phyloP scores from a whole-genome alignment of 106 monocot genomes.

The Agapanthus africanus region DNA sequence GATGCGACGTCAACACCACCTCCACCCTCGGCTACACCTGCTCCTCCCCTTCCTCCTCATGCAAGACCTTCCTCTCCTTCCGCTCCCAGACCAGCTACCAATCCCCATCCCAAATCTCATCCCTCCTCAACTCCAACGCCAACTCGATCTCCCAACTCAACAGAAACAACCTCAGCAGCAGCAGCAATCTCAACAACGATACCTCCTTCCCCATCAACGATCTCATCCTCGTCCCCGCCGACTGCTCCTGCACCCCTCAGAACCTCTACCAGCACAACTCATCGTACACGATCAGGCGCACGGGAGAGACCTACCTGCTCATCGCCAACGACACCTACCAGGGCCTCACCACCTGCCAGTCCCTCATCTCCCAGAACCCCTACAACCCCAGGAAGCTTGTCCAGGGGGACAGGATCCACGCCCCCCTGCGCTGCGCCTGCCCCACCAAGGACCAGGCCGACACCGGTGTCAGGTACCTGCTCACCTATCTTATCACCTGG shows the following conservation, averaged over 20 bases:
- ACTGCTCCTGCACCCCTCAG: constrained; percentile 41
- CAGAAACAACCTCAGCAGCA: too few species aligned
- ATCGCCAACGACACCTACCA: constrained; percentile 75
- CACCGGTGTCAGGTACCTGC: constrained; percentile 43
- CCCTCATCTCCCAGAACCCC: constrained; percentile 75
- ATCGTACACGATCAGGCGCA: constrained; percentile 28
- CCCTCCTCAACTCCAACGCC: constrained; percentile 38
- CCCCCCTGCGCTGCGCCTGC: constrained; percentile 83
- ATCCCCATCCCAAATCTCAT: constrained; percentile 46
- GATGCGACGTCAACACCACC: constrained; percentile 40
- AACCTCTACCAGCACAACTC: constrained; percentile 65
- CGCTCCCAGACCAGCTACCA: constrained; percentile 43
- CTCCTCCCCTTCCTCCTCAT: constrained; percentile 21
- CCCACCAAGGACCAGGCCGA: constrained; percentile 40
- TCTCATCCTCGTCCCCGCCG: constrained; percentile 43
- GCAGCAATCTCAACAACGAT: constrained; percentile 13
- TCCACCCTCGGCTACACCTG: constrained; percentile 75
- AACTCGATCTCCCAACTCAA: constrained; percentile 42
- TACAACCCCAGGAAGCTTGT: constrained; percentile 18
- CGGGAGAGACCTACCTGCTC: constrained; percentile 37
- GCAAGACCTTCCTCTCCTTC: constrained; percentile 63
- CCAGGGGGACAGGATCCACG: constrained; percentile 16
- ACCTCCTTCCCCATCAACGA: constrained; percentile 15
- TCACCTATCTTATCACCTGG: constrained; percentile 44
- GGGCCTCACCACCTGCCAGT: constrained; percentile 79